Evolutionary conservation across 2,329 filamentous ascomycete genomes (phyloP), one percentile per base, ranked within the genome.

Genomic region (Stemphylium lycopersici): DNA sequence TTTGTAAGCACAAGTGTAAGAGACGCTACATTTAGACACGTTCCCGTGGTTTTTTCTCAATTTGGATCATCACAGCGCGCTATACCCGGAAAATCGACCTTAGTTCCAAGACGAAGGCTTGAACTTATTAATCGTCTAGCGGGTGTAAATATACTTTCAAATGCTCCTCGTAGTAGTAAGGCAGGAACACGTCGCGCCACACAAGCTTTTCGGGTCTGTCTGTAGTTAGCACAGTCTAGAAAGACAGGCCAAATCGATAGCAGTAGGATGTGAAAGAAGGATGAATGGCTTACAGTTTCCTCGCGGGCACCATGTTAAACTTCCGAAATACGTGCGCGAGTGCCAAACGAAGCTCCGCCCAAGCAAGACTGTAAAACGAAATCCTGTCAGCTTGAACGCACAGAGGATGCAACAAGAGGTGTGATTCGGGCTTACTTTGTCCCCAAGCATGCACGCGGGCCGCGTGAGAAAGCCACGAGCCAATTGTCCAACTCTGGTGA

Each of bases 381-480:
- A 48, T 2, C 12, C n/a, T 2, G 4, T 56, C 13, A 47, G 29
- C 8, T 36, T 26, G 13, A 5, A 7, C 8, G 33, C 13, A 38
- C 15, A 4, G 34, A 3, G 16, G 22, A 18, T 15, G 4, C 6
- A 6, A 47, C 12, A 13, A 13, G 15, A 18, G 16, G 18, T 20
- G 29, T 3, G n/a, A 6, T 15, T 13, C 7, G 12, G 5, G 62
- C 67, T 52, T 34, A 70, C 66, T 69, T 71, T 44, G 65, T 72
- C 26, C 66, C 69, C 26, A 61, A 61, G 60, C 61, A 75, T 63
- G 67, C 73, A 60, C 75, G 63, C 12, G 71, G 62, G 3, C 74
- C 74, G 8, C 69, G 70, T 2, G 70, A 71, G 52, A 76, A 77
- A 6, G 70, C 63, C 3, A 72, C 64, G 11, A 72, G 66, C 55